Percentiles rank a stretch among this genome's conserved stretches.
phyloP scores from a whole-genome alignment of 108 stramenopile genomes.

The Cyclotella kingstonii region DNA sequence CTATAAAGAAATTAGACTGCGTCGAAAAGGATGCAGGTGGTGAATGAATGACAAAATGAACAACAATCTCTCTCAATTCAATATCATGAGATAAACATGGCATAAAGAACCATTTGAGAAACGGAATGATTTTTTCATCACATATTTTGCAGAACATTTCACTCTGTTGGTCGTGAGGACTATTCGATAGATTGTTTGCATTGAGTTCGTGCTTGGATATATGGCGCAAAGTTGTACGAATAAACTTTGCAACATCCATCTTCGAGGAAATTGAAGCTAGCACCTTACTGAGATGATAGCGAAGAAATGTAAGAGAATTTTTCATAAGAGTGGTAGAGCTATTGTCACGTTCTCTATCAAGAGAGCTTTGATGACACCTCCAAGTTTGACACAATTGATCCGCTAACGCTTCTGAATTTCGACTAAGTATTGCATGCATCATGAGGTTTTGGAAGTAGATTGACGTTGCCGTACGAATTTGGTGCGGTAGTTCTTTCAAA shows the following conservation, averaged over 20 bases:
- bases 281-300: constrained; percentile 18
- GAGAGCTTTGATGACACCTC: neutral
- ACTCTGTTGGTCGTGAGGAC: neutral
- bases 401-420: constrained; percentile 12
- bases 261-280: constrained; percentile 31
- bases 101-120: constrained; percentile 14
- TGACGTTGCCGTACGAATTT: neutral
- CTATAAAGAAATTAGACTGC: too few species aligned
- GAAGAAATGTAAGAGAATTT: constrained; percentile 26
- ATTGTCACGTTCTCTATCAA: neutral
- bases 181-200: neutral
- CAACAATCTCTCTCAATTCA: constrained; percentile 26
- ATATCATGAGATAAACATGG: constrained; percentile 15
- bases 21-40: constrained; percentile 38
- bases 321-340: neutral
- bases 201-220: constrained; percentile 12
- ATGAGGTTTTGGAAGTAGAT: constrained; percentile 24
- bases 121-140: constrained; percentile 22
- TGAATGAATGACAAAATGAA: constrained; percentile 36
- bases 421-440: constrained; percentile 16
- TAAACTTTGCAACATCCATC: constrained; percentile 26
- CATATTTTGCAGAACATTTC: constrained; percentile 16
- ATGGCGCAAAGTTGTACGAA: constrained; percentile 11
- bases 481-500: neutral
- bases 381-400: constrained; percentile 15